A percentile compares a stretch with the other conserved stretches of the same genome.
Evolutionary conservation across 2,329 filamentous ascomycete genomes (phyloP).

Genomic region (Fusarium tupiense): DNA sequence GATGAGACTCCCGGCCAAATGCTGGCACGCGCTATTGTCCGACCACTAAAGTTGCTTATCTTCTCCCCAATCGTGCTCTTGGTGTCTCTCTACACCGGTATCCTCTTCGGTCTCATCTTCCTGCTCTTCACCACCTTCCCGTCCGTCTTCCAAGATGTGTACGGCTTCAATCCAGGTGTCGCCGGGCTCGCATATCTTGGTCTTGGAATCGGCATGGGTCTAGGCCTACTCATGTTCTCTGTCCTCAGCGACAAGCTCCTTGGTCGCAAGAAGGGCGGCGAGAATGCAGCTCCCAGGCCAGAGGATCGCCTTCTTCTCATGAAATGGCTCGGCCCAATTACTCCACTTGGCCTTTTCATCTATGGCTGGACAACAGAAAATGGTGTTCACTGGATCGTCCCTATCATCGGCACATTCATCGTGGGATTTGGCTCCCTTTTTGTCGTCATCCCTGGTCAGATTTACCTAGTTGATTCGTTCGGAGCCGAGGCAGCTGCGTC

Average conservation of each 20-base stretch:
- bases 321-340: constrained; percentile 62
- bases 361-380: constrained; percentile 68
- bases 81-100: constrained; percentile 48
- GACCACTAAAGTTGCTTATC: constrained; percentile 60
- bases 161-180: constrained; percentile 43
- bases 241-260: constrained; percentile 29
- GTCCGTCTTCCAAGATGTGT: constrained; percentile 48
- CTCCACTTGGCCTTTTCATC: constrained; percentile 64
- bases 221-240: constrained; percentile 37
- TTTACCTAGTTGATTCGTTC: constrained; percentile 43
- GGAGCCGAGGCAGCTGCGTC: constrained; percentile 36
- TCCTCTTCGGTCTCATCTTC: constrained; percentile 51
- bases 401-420: constrained; percentile 64
- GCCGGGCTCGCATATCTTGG: constrained; percentile 60
- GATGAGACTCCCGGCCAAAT: constrained; percentile 25
- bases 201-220: constrained; percentile 51
- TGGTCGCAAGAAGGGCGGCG: background rate
- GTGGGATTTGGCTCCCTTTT: constrained; percentile 56
- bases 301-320: constrained; percentile 65
- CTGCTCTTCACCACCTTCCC: constrained; percentile 51
- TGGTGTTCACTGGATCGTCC: constrained; percentile 65
- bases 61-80: constrained; percentile 64
- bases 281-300: constrained; percentile 38
- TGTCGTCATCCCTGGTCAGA: constrained; percentile 48
- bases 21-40: constrained; percentile 48